Conservation (phyloP, 2,329 filamentous ascomycete species). For the Botrytis pseudocinerea region DNA sequence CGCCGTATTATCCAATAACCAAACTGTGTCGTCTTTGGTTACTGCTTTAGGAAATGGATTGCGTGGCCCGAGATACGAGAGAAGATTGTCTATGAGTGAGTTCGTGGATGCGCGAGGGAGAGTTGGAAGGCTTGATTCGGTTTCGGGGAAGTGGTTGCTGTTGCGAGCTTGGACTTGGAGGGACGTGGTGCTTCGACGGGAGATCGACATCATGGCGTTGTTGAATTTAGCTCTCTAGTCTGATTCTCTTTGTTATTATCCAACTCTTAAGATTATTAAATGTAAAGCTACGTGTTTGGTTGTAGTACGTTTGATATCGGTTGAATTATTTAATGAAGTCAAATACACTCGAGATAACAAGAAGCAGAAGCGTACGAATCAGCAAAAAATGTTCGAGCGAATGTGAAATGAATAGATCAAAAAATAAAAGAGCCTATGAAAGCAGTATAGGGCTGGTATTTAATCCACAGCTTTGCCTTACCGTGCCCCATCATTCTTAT, state of each 20-base stretch:
- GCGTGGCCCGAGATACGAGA: conserved; percentile 52
- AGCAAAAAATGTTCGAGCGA: neutral
- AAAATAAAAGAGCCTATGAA: neutral
- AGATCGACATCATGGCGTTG: conserved; percentile 1
- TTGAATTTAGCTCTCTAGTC: neutral
- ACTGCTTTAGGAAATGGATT: conserved; percentile 63
- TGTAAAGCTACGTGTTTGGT: neutral
- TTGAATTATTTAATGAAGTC: neutral
- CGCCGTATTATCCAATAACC: conserved; percentile 89
- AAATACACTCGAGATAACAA: neutral
- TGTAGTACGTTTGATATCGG: neutral
- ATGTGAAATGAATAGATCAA: neutral
- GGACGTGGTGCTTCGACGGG: conserved; percentile 15
- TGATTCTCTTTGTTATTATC: neutral
- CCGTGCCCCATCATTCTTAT: neutral
- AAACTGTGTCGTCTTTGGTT: conserved; percentile 67
- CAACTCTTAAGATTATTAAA: neutral
- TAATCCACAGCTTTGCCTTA: neutral
- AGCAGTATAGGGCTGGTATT: neutral
- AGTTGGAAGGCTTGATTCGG: conserved; percentile 50
- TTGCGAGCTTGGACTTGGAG: conserved; percentile 20
- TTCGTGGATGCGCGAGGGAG: conserved; percentile 38
- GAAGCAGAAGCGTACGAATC: neutral
- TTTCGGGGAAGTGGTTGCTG: conserved; percentile 26
- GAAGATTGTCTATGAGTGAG: conserved; percentile 41